A percentile compares a stretch with the other conserved stretches of the same genome.
These are phyloP conservation scores for Hippophae gyantsensis DNA, from an alignment of 306 rosid species.

Conservation along the genomic window DNA sequence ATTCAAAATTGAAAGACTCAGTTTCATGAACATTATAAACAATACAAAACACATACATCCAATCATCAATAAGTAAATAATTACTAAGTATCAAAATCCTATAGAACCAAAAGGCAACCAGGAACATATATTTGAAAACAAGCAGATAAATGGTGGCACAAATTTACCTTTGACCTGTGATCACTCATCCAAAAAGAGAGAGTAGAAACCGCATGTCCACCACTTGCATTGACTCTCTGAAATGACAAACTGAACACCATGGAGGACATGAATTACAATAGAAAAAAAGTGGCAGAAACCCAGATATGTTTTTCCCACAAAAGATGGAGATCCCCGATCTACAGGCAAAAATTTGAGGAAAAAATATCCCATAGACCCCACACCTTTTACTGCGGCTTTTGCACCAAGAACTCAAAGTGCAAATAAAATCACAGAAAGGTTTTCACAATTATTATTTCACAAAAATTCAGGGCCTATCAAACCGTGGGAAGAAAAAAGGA, in stretches of 20 bases:
- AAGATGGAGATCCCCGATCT: conserved; percentile 52
- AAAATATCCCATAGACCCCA: conserved; percentile 19
- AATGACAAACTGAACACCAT: conserved; percentile 30
- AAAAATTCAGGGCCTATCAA: neutral
- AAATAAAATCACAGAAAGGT: conserved; percentile 16
- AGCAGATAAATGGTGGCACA: neutral
- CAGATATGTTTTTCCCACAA: conserved; percentile 25
- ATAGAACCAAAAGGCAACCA: neutral
- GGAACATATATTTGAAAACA: neutral
- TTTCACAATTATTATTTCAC: conserved; percentile 8
- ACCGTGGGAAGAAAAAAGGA: conserved; percentile 4
- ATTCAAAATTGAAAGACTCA: too few species aligned
- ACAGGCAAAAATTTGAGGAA: conserved; percentile 23
- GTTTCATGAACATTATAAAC: too few species aligned
- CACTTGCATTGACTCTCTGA: conserved; percentile 30
- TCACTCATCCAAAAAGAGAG: conserved; percentile 36
- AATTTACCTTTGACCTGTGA: conserved; percentile 40
- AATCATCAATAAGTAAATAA: too few species aligned
- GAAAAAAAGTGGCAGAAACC: conserved; percentile 26
- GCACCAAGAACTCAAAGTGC: conserved; percentile 18
- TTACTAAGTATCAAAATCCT: too few species aligned
- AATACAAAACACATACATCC: too few species aligned
- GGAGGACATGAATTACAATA: conserved; percentile 27
- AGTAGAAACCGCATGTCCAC: conserved; percentile 44
- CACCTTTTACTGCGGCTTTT: conserved; percentile 7